A percentile compares a stretch with the other conserved stretches of the same genome.
phyloP scores from a whole-genome alignment of 179 eudicot species.

The Beta macrorhiza region DNA sequence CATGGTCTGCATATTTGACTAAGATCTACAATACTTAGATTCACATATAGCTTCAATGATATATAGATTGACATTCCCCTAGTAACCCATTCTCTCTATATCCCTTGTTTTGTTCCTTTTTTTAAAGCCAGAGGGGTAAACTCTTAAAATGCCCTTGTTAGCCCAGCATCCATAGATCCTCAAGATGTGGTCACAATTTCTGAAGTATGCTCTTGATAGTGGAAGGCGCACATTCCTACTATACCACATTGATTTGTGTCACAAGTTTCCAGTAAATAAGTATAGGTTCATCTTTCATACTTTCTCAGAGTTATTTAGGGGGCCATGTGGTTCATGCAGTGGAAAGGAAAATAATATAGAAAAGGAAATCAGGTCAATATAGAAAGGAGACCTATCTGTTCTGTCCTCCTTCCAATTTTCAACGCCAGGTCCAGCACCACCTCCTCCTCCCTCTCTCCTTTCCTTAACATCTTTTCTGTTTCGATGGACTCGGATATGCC shows the following conservation, averaged over 20 bases:
- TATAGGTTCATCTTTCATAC: background rate
- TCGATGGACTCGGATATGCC: no score
- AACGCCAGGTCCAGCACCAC: no score
- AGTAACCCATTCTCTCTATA: background rate
- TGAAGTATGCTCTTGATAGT: constrained; percentile 1
- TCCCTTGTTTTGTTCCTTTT: background rate
- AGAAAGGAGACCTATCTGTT: no score
- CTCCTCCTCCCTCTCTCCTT: no score
- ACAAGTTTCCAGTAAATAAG: background rate
- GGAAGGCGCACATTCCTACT: background rate
- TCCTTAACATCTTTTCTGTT: no score
- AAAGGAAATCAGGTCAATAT: no score
- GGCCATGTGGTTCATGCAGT: no score
- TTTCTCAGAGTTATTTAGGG: background rate
- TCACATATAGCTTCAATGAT: background rate
- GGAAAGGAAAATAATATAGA: no score
- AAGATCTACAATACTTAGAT: background rate
- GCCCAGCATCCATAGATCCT: background rate
- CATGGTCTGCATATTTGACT: background rate
- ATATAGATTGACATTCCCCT: background rate
- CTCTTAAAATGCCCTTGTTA: no score
- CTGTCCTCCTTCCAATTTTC: no score
- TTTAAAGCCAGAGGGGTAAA: background rate
- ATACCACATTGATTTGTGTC: no score
- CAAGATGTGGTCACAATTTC: background rate